Conservation (phyloP, 305 asterid genomes). For the Stenogyne calaminthoides region DNA sequence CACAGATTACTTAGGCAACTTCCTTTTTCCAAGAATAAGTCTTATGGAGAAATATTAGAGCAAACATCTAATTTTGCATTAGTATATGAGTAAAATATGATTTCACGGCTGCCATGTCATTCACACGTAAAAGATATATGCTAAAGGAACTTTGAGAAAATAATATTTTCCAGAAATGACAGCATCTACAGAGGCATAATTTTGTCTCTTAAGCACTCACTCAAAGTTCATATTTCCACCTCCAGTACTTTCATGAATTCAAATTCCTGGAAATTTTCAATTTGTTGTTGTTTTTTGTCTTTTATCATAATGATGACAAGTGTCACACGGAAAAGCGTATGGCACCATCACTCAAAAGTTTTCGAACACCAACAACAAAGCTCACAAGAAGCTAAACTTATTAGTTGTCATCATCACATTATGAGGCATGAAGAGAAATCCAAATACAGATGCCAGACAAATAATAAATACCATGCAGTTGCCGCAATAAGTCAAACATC, state of each 20-base stretch:
- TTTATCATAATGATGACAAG: background rate
- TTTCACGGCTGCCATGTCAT: background rate
- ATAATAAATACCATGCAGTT: background rate
- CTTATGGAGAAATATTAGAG: background rate
- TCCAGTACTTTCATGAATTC: background rate
- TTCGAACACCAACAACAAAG: background rate
- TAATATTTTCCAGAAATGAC: background rate
- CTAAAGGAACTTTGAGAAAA: background rate
- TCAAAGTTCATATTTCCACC: constrained; percentile 2
- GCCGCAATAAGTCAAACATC: constrained; percentile 4
- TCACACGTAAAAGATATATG: background rate
- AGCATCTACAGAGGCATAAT: background rate
- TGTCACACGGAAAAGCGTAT: background rate
- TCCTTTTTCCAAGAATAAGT: background rate
- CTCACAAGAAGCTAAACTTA: background rate
- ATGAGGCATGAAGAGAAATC: background rate
- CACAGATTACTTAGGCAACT: constrained; percentile 20
- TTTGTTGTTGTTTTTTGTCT: background rate
- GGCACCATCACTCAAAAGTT: background rate
- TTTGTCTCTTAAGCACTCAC: background rate
- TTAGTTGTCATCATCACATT: background rate
- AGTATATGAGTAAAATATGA: background rate
- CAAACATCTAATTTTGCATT: background rate
- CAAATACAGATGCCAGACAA: constrained; percentile 1
- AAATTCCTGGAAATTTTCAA: background rate